Base-by-base conservation (phyloP, 805 yeast species). In the Saccharomycopsis olivae region DNA sequence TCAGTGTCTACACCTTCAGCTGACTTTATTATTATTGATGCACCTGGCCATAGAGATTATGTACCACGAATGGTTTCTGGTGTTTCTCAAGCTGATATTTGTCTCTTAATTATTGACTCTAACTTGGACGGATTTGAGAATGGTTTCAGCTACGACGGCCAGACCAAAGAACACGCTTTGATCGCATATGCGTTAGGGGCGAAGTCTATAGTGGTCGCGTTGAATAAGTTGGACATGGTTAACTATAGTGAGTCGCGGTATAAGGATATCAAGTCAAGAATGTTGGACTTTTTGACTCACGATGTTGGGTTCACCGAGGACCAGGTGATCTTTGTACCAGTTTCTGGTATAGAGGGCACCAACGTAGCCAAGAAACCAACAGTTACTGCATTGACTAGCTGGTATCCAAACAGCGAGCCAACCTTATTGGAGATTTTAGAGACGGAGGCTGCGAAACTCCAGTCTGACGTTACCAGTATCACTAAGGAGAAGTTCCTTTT, bases 321-420 rank as follows among this genome's bases (percentile, higher is more conserved):
- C 2, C 59, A 66, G 31, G 50, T 79, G 2, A 52, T 57, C 2
- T 80, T 73, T 47, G 62, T 83, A 2, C 92, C 94, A 2, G 69
- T 78, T 20, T 74, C 84, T 8, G 94, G 89, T 0, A 64, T 75
- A 35, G 55, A 67, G 3, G 94, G 94, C 8, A 72, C 65, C 36
- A 80, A 81, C 51, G 78, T 83, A 10, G 72, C 71, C 13, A 69
- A 66, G 20, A 55, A 58, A 30, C 64, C 68, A 4, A 38, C 47
- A 2, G 39, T 52, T 2, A 36, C 51, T 16, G 27, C 58, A 46
- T 66, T 60, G 47, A 55, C 57, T 44, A 25, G 61, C 17, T 71
- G 82, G 82, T 88, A 96, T 48, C 92, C 97, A 96, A 89, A 88
- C 69, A 61, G 60, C 13, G 96, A 97, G 15, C 96, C 97, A 33